Conservation (phyloP, 148 eudicot genomes). For the Amaranthus cruentus region DNA sequence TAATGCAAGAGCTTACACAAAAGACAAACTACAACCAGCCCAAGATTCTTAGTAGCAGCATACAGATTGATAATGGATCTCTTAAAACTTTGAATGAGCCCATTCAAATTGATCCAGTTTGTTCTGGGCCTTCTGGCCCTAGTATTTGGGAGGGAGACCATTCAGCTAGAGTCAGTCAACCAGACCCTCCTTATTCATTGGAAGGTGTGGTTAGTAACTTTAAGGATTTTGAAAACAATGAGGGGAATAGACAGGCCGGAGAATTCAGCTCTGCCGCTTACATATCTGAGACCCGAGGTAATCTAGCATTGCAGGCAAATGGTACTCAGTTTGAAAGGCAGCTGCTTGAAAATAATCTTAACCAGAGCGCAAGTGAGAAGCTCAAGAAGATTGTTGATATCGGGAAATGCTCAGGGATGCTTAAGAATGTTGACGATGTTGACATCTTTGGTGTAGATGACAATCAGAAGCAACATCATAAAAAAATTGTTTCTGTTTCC, state of each 20-base stretch:
- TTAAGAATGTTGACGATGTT: conserved; percentile 16
- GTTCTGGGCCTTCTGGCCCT: conserved; percentile 9
- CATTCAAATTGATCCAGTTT: conserved; percentile 9
- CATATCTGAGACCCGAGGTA: conserved; percentile 4
- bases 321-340: conserved; percentile 17
- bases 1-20: conserved; percentile 11
- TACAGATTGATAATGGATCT: conserved; percentile 16
- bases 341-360: conserved; percentile 10
- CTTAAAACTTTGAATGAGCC: conserved; percentile 10
- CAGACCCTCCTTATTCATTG: neutral
- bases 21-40: conserved; percentile 9
- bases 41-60: conserved; percentile 18
- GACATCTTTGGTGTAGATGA: conserved; percentile 9
- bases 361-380: conserved; percentile 6
- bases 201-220: conserved; percentile 10
- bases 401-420: neutral
- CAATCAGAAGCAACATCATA: conserved; percentile 4
- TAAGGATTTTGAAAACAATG: conserved; percentile 11
- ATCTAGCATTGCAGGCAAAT: conserved; percentile 11
- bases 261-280: conserved; percentile 19
- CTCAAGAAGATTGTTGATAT: neutral
- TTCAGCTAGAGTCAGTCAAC: conserved; percentile 19
- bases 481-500: conserved; percentile 1
- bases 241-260: conserved; percentile 5
- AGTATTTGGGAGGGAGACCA: conserved; percentile 6